Conservation (phyloP, 345 rosid species). For the Crucihimalaya himalaica region DNA sequence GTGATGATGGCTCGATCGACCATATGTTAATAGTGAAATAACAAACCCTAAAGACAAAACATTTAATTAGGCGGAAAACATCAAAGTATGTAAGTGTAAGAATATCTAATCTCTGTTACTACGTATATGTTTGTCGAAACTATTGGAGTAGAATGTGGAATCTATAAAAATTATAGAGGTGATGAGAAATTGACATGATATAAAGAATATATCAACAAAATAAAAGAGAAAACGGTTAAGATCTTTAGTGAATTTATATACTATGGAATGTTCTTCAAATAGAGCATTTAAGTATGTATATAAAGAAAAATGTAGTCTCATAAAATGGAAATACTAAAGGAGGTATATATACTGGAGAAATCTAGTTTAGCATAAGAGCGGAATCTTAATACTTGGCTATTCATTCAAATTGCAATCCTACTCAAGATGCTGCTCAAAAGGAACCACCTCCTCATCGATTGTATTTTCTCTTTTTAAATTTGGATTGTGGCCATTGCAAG, state of each 20-base stretch:
- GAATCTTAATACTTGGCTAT: not conserved
- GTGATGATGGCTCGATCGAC: too few species aligned
- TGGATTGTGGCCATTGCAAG: not conserved
- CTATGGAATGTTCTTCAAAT: too few species aligned
- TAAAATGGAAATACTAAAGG: not conserved
- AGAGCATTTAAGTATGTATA: not conserved
- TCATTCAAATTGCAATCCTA: too few species aligned
- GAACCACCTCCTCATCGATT: not conserved
- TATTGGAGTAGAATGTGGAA: too few species aligned
- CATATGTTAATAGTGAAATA: too few species aligned
- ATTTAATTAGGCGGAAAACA: not conserved
- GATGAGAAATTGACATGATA: too few species aligned
- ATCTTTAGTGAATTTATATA: not conserved
- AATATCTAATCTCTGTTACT: not conserved
- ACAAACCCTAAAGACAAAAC: too few species aligned
- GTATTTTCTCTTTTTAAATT: too few species aligned
- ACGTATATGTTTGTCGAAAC: too few species aligned
- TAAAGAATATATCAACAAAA: too few species aligned
- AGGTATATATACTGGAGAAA: not conserved
- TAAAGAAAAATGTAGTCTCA: too few species aligned
- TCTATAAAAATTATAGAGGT: too few species aligned
- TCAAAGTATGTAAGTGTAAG: not conserved
- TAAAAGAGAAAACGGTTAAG: not conserved
- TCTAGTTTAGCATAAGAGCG: not conserved
- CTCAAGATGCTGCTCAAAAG: not conserved